Conservation (phyloP, 345 rosid genomes). For the Psidium friedrichsthalianum region DNA sequence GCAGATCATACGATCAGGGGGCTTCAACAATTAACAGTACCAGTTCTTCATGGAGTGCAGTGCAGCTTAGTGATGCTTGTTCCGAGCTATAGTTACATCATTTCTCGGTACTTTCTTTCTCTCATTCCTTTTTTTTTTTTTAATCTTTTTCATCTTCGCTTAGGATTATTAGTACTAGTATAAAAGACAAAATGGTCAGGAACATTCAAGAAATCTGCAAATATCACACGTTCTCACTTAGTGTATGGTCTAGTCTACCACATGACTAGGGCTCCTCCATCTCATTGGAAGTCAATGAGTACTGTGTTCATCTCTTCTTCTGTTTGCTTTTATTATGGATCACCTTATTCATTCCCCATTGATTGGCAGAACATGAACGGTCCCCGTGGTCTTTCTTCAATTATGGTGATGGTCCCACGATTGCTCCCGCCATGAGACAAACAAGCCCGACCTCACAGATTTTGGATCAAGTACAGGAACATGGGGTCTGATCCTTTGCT, state of each 20-base stretch:
- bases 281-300: not conserved
- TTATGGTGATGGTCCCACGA: not conserved
- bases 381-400: not conserved
- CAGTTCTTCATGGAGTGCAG: not conserved
- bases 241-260: not conserved
- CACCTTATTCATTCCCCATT: not conserved
- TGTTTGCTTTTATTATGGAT: not conserved
- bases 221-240: not conserved
- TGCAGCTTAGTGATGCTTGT: not conserved
- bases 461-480: not conserved
- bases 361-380: not conserved
- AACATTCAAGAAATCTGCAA: not conserved
- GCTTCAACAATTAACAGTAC: not conserved
- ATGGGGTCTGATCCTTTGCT: not conserved
- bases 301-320: not conserved
- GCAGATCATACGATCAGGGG: not conserved
- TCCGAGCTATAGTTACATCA: not conserved
- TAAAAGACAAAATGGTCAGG: not conserved
- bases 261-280: not conserved
- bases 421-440: not conserved
- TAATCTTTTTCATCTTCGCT: not conserved
- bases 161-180: not conserved
- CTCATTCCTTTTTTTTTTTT: too few relatives aligned
- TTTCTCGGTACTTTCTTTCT: not conserved
- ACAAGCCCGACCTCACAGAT: not conserved